Evolutionary conservation across 768 basidiomycete genomes (phyloP).

Genomic region (Tricholoma bakamatsutake): DNA sequence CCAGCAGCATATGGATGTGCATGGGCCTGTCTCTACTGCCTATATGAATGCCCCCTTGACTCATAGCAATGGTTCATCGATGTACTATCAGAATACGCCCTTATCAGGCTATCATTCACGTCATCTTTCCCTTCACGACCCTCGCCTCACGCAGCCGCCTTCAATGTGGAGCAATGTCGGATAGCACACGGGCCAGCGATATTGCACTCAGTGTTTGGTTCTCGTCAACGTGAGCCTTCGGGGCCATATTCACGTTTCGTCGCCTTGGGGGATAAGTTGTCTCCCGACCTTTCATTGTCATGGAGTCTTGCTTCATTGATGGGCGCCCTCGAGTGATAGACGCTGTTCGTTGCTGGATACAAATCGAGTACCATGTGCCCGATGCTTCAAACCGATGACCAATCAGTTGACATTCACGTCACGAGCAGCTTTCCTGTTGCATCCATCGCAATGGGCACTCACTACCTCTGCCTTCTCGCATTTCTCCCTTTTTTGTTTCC

Average conservation of each 20-base stretch:
- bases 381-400: slow-evolving; percentile 2
- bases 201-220: neutral
- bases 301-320: slow-evolving; percentile 1
- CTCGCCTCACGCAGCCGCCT: slow-evolving; percentile 22
- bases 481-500: neutral
- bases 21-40: slow-evolving; percentile 9
- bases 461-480: neutral
- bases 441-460: neutral
- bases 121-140: slow-evolving; percentile 24
- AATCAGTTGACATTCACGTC: neutral
- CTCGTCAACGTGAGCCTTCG: neutral
- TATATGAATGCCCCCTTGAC: slow-evolving; percentile 12
- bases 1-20: slow-evolving; percentile 19
- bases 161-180: slow-evolving; percentile 31
- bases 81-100: slow-evolving; percentile 16
- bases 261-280: neutral
- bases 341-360: neutral
- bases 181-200: slow-evolving; percentile 9
- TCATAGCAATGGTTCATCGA: slow-evolving; percentile 4
- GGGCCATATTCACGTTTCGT: neutral
- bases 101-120: slow-evolving; percentile 20
- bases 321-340: slow-evolving; percentile 2
- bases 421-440: neutral
- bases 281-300: neutral
- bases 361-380: neutral